A percentile compares a stretch with the other conserved stretches of the same genome.
Evolutionary conservation across 108 stramenopile genomes (phyloP).

Genomic region (Nannochloropsis salina): DNA sequence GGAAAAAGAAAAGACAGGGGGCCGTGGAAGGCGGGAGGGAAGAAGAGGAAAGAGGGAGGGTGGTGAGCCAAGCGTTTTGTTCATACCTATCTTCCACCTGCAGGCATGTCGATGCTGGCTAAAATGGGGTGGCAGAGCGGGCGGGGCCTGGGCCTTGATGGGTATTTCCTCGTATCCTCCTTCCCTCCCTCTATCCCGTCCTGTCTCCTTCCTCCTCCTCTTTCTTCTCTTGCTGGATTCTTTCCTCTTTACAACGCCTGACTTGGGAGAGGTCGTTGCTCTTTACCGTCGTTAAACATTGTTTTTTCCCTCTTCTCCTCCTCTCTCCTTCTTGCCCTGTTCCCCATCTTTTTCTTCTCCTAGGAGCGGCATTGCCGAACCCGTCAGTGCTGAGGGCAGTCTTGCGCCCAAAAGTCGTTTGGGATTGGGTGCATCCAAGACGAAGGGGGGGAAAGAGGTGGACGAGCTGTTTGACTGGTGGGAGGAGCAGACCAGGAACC

Average conservation of each 20-base stretch:
- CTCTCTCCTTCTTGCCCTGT: not conserved
- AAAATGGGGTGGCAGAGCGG: not conserved
- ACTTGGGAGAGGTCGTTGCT: not conserved
- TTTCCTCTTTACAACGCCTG: not conserved
- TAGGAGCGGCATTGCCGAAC: constrained; percentile 16
- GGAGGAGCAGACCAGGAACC: not conserved
- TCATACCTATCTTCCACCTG: not conserved
- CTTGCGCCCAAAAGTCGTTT: not conserved
- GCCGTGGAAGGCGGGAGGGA: not conserved
- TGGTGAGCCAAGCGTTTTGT: not conserved
- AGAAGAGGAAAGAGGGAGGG: not conserved
- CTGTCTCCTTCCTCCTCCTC: not conserved
- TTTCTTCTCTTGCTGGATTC: not conserved
- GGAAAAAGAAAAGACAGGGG: not conserved
- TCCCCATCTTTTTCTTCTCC: not conserved
- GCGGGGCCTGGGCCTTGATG: not conserved
- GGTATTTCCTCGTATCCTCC: not conserved
- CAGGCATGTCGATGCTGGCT: not conserved
- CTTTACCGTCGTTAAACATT: not conserved
- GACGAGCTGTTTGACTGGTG: constrained; percentile 15
- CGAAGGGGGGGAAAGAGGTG: constrained; percentile 14
- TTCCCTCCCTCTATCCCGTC: not conserved
- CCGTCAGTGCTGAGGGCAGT: not conserved
- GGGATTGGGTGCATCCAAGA: not conserved
- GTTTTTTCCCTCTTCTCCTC: not conserved